Base-by-base conservation (phyloP, 176 grass and related monocot species). In the Thalia dealbata region DNA sequence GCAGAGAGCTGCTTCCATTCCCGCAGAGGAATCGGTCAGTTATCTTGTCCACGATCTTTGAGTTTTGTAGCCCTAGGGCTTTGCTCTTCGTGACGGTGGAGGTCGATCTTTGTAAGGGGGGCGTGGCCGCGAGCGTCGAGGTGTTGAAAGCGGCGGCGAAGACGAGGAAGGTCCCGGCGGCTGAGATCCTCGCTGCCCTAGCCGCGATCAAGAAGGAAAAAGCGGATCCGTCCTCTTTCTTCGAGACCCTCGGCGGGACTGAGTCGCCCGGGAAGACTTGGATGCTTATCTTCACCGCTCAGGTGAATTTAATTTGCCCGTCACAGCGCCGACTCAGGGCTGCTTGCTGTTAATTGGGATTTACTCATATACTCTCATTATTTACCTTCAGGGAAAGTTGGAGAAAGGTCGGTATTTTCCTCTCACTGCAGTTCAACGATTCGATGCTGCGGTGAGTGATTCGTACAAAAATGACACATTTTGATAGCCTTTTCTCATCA, bases 281-380 rank as follows among this genome's bases (percentile, higher is more conserved):
- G 93, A 96, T 96, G 93, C 93, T 96, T 73, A 84, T 96, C 77
- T 96, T 96, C 82, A 96, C 89, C 42, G 87, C 82, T 13, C 82
- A 96, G 86, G 92, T 85, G 59, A 48, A n/a, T 45, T 52, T 28
- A 13, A 71, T 77, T 27, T 27, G 14, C 13, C 29, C 32, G 38
- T 5, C 19, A 18, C 28, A n/a, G n/a, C 0, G 3, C 32, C 32
- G 32, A n/a, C 32, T 38, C 32, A 38, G 1, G 32, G 32, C 59
- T n/a, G 1, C 6, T 71, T 10, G 42, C 2, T 22, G 41, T 50
- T 54, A 67, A 16, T 16, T 55, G 9, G 50, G 3, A 12, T 51
- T 0, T 59, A 22, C 63, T 62, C 32, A 73, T 52, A 73, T 52
- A 60, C 21, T 24, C n/a, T 21, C n/a, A 24, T 30, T 52, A 60